A percentile compares a stretch with the other conserved stretches of the same genome.
Evolutionary conservation across 768 basidiomycete genomes (phyloP).

Genomic region (Piloderma croceum): DNA sequence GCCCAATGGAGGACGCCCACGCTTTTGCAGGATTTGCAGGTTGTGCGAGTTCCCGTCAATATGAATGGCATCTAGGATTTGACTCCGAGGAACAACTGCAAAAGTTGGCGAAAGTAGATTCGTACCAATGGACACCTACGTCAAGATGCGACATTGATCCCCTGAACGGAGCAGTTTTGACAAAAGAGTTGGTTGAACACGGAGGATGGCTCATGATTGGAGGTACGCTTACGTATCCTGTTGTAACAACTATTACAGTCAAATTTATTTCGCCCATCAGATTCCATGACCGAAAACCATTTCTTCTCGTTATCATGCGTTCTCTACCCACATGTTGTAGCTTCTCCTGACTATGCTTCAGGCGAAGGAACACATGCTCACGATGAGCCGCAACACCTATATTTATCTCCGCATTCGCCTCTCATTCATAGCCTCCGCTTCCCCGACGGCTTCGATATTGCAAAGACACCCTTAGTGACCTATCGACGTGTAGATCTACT

Average conservation of each 20-base stretch:
- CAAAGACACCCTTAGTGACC: conserved; percentile 54
- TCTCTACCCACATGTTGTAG: conserved; percentile 61
- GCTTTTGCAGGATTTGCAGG: conserved; percentile 51
- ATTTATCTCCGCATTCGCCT: conserved; percentile 52
- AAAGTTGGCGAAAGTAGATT: conserved; percentile 47
- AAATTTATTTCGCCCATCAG: conserved; percentile 25
- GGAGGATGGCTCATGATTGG: conserved; percentile 69
- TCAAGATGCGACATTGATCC: conserved; percentile 37
- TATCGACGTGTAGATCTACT: conserved; percentile 65
- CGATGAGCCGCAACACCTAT: conserved; percentile 55
- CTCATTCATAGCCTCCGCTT: conserved; percentile 37
- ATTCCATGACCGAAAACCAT: conserved; percentile 67
- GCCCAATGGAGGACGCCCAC: conserved; percentile 37
- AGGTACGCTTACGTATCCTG: conserved; percentile 36
- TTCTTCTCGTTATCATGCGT: conserved; percentile 69
- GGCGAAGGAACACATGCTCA: too few relatives aligned
- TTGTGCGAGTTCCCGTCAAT: conserved; percentile 59
- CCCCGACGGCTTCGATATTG: conserved; percentile 50
- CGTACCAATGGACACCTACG: conserved; percentile 51
- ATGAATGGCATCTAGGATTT: conserved; percentile 56
- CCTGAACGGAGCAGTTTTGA: conserved; percentile 37
- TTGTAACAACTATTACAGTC: background rate
- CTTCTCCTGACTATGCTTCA: conserved; percentile 58
- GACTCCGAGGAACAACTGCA: conserved; percentile 44
- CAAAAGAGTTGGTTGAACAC: conserved; percentile 56